A percentile compares a stretch with the other conserved stretches of the same genome.
These are phyloP conservation scores for Mortierella claussenii DNA, from an alignment of 192 early-diverging fungal species.

Conservation along the genomic window DNA sequence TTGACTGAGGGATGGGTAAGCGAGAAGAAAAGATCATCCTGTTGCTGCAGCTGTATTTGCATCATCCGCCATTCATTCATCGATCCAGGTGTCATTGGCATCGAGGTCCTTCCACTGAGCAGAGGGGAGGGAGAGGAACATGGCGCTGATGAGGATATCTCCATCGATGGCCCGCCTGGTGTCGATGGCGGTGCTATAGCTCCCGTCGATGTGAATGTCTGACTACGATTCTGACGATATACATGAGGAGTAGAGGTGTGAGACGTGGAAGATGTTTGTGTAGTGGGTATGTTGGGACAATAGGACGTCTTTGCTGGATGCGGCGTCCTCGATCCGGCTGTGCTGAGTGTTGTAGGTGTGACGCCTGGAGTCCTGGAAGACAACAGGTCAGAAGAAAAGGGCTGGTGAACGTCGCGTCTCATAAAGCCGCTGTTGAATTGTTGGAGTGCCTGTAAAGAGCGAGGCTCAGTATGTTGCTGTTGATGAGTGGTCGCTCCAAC, in stretches of 20 bases:
- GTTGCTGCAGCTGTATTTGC: conserved; percentile 47
- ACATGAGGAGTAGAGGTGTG: background rate
- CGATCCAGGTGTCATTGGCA: conserved; percentile 20
- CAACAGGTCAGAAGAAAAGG: too few relatives aligned
- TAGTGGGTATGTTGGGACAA: background rate
- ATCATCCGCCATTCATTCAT: conserved; percentile 47
- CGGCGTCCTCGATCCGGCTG: conserved; percentile 16
- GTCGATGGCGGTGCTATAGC: too few relatives aligned
- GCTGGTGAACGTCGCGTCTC: background rate
- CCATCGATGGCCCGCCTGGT: too few relatives aligned
- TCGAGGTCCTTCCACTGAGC: background rate
- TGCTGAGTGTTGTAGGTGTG: conserved; percentile 16
- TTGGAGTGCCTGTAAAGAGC: conserved; percentile 1
- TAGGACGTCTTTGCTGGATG: too few relatives aligned
- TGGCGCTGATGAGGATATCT: background rate
- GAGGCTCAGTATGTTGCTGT: background rate
- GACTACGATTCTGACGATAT: background rate
- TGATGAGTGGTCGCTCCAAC: background rate
- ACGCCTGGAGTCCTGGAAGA: conserved; percentile 5
- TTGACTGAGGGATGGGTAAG: conserved; percentile 15
- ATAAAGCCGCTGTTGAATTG: background rate
- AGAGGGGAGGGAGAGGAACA: conserved; percentile 10
- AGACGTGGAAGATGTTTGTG: conserved; percentile 27
- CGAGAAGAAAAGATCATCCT: conserved; percentile 32
- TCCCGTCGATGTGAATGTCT: too few relatives aligned